Conservation (phyloP, 805 yeast genomes). For the Torulaspora delbrueckii region DNA sequence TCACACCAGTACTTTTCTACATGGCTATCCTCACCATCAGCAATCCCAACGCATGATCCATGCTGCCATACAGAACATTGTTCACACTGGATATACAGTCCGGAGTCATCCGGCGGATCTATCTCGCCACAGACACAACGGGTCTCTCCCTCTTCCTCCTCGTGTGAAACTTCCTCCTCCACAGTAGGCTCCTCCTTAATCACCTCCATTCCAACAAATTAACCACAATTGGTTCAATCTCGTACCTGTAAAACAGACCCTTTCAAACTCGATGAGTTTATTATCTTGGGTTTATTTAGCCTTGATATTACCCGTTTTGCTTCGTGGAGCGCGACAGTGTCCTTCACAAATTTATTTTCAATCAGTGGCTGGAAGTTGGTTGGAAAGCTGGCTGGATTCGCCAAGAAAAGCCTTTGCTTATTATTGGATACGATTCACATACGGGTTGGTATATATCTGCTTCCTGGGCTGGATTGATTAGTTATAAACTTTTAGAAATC, state of each 20-base stretch:
- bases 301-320: not conserved
- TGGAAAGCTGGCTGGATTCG: not conserved
- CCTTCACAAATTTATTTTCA: not conserved
- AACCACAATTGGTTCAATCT: too few species aligned
- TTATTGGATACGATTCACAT: not conserved
- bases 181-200: constrained; percentile 5
- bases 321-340: not conserved
- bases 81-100: constrained; percentile 80
- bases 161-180: constrained; percentile 32
- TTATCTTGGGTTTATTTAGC: not conserved
- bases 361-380: not conserved
- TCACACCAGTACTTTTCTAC: constrained; percentile 98
- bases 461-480: not conserved
- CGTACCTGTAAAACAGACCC: not conserved
- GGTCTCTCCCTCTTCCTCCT: constrained; percentile 43
- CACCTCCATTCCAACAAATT: not conserved
- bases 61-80: constrained; percentile 96
- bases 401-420: not conserved
- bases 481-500: not conserved
- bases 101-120: constrained; percentile 47
- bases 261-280: not conserved
- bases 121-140: constrained; percentile 42
- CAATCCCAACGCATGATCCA: constrained; percentile 89
- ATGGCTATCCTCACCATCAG: constrained; percentile 57
- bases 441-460: not conserved